Evolutionary conservation across 2,329 filamentous ascomycete genomes (phyloP).

Genomic region (Alternaria solani): DNA sequence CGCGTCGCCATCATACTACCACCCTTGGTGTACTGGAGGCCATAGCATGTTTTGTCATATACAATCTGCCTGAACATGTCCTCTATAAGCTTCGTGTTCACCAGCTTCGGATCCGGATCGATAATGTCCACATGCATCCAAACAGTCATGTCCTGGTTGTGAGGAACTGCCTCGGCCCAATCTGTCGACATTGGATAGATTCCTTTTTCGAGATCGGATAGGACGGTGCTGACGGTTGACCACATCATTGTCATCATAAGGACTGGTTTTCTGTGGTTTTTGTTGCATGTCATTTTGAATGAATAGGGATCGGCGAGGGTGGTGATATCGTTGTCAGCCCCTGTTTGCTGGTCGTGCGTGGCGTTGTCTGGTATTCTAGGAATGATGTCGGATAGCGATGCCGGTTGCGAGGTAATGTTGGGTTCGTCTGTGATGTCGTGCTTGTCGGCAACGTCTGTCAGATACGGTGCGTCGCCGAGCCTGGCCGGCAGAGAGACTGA

Average conservation of each 20-base stretch:
- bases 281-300: background rate
- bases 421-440: background rate
- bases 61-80: conserved; percentile 3
- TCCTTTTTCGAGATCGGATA: background rate
- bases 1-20: background rate
- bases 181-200: background rate
- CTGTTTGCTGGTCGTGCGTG: background rate
- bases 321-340: background rate
- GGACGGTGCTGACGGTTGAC: background rate
- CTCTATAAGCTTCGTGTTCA: background rate
- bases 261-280: background rate
- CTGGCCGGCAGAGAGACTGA: background rate
- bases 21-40: background rate
- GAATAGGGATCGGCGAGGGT: background rate
- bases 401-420: background rate
- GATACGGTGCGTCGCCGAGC: background rate
- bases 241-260: background rate
- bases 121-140: background rate
- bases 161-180: background rate
- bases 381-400: background rate
- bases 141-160: background rate
- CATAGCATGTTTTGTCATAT: background rate
- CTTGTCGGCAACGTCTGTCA: background rate
- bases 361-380: background rate
- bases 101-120: background rate